Percentiles rank a stretch among this genome's conserved stretches.
These are phyloP conservation scores for Claviceps spartinae DNA, from an alignment of 2,329 filamentous ascomycete species.

Conservation along the genomic window DNA sequence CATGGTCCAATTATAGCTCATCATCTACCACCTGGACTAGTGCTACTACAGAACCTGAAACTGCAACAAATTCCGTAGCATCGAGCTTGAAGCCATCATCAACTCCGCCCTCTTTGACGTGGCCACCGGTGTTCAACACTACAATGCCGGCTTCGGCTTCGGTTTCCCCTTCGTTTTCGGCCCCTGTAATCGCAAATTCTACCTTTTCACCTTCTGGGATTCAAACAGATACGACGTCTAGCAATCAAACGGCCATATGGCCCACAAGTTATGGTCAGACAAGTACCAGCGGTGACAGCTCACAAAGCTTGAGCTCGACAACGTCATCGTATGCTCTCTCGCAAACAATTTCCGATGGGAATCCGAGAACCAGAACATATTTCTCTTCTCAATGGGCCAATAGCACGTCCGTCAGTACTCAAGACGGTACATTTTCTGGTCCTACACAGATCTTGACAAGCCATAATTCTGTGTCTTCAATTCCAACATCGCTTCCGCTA, in stretches of 20 bases:
- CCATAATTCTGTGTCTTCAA: neutral
- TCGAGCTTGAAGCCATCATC: neutral
- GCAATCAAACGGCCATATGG: neutral
- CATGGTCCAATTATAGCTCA: neutral
- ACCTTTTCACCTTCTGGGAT: neutral
- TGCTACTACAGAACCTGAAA: neutral
- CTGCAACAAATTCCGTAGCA: neutral
- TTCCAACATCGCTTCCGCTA: neutral
- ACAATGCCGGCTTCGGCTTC: neutral
- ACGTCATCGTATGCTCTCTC: neutral
- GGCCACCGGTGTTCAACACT: neutral
- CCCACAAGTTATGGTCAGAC: neutral
- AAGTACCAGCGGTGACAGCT: neutral
- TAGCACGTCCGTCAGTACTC: neutral
- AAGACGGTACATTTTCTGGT: neutral
- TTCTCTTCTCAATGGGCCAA: slow-evolving; percentile 5
- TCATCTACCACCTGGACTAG: neutral
- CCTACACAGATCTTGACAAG: neutral
- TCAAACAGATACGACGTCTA: neutral
- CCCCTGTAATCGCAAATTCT: neutral
- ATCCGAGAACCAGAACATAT: slow-evolving; percentile 2
- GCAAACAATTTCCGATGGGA: neutral
- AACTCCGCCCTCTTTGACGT: neutral
- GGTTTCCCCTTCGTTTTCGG: neutral
- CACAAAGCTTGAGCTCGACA: neutral